Evolutionary conservation across 2,329 filamentous ascomycete genomes (phyloP).

Genomic region (Aspergillus sp.): DNA sequence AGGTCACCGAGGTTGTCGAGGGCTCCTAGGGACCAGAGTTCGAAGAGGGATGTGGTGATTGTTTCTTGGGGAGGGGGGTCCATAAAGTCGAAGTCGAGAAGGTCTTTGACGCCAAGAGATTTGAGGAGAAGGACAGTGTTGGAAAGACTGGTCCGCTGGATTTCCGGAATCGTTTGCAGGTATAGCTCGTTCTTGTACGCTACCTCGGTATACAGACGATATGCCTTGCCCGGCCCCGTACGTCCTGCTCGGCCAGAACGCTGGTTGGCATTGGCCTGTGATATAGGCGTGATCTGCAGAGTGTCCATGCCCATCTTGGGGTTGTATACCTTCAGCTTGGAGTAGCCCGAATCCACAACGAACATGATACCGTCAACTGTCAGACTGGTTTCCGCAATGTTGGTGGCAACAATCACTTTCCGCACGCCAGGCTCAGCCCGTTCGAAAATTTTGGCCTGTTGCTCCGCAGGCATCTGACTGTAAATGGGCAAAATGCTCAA

Average conservation of each 20-base stretch:
- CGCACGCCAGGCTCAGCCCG: slow-evolving; percentile 84
- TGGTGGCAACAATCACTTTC: slow-evolving; percentile 97
- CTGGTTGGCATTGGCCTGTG: slow-evolving; percentile 92
- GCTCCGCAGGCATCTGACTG: slow-evolving; percentile 97
- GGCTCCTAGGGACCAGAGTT: slow-evolving; percentile 93
- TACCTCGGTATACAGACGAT: slow-evolving; percentile 88
- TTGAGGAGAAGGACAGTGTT: slow-evolving; percentile 95
- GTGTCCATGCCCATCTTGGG: slow-evolving; percentile 99
- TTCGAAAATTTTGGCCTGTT: slow-evolving; percentile 98
- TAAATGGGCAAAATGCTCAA: slow-evolving; percentile 96
- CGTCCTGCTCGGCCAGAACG: slow-evolving; percentile 89
- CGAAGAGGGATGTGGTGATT: slow-evolving; percentile 94
- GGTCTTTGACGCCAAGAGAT: slow-evolving; percentile 87
- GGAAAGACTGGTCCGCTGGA: slow-evolving; percentile 91
- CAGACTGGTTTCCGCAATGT: slow-evolving; percentile 96
- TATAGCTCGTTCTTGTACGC: slow-evolving; percentile 97
- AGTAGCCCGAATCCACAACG: slow-evolving; percentile 93
- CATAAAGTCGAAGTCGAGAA: slow-evolving; percentile 98
- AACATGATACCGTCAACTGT: slow-evolving; percentile 99
- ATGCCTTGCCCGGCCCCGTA: slow-evolving; percentile 93
- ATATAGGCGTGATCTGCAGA: slow-evolving; percentile 94
- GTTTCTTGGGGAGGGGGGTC: slow-evolving; percentile 97
- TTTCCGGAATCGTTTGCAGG: slow-evolving; percentile 94
- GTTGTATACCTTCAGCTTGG: slow-evolving; percentile 98
- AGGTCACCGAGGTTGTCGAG: slow-evolving; percentile 92